Evolutionary conservation across 495 filamentous ascomycete genomes (phyloP).

Genomic region (Peziza echinospora): DNA sequence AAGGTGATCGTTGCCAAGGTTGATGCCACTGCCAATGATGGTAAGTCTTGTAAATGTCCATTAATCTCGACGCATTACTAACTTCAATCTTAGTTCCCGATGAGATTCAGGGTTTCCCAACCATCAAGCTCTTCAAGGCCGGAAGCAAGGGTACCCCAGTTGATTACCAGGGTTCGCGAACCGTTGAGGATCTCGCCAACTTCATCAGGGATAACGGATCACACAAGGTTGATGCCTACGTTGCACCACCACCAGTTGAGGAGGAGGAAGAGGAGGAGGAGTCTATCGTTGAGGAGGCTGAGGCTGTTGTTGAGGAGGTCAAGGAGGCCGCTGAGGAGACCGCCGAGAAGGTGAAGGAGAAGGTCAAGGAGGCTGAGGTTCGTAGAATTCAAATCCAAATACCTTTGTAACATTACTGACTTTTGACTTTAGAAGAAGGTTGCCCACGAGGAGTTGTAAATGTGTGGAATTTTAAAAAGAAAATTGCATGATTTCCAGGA

Average conservation of each 20-base stretch:
- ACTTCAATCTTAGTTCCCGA: constrained; percentile 92
- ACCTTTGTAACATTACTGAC: constrained; percentile 24
- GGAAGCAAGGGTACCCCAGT: constrained; percentile 67
- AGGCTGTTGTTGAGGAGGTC: constrained; percentile 30
- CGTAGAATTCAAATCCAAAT: constrained; percentile 14
- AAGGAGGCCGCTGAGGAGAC: constrained; percentile 31
- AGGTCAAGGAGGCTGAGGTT: constrained; percentile 17
- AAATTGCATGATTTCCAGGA: no score
- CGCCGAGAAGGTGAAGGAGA: constrained; percentile 26
- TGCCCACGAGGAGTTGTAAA: constrained; percentile 47
- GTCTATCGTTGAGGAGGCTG: constrained; percentile 24
- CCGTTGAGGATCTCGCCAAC: constrained; percentile 75
- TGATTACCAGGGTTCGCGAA: constrained; percentile 73
- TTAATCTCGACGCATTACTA: no score
- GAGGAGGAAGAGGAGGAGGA: constrained; percentile 28
- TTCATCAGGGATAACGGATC: constrained; percentile 93
- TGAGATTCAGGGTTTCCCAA: constrained; percentile 94
- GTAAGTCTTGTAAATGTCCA: no score
- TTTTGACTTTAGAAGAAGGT: constrained; percentile 26
- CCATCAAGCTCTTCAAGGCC: constrained; percentile 94
- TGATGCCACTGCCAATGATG: constrained; percentile 46
- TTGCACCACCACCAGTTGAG: constrained; percentile 21
- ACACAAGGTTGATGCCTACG: constrained; percentile 47
- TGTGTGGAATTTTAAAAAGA: constrained; percentile 1
- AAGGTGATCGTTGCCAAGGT: constrained; percentile 95